phyloP scores from a whole-genome alignment of 768 basidiomycete species.

The Hericium erinaceus region DNA sequence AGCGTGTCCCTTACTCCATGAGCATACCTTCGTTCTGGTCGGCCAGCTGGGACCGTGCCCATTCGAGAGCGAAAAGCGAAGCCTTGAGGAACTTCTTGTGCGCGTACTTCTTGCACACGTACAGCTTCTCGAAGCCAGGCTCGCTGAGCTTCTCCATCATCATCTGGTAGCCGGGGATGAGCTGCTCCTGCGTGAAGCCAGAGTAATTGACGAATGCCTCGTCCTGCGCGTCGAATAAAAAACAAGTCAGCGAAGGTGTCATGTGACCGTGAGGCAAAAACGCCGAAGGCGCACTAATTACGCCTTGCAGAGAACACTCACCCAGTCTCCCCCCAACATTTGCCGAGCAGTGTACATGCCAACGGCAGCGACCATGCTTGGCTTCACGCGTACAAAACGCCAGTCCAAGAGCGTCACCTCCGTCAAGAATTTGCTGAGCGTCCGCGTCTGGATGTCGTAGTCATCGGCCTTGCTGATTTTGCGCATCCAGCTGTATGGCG shows the following conservation, averaged over 20 bases:
- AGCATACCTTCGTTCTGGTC: slow-evolving; percentile 14
- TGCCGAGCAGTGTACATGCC: slow-evolving; percentile 93
- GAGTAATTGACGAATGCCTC: slow-evolving; percentile 91
- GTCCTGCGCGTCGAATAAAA: slow-evolving; percentile 42
- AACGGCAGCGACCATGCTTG: slow-evolving; percentile 87
- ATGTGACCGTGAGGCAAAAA: slow-evolving; percentile 15
- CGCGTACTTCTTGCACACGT: slow-evolving; percentile 93
- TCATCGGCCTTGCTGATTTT: slow-evolving; percentile 98
- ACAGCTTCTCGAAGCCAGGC: slow-evolving; percentile 69
- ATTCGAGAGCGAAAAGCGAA: slow-evolving; percentile 65
- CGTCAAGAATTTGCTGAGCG: slow-evolving; percentile 93
- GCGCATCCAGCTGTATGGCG: slow-evolving; percentile 98
- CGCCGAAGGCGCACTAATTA: neutral
- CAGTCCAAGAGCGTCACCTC: slow-evolving; percentile 92
- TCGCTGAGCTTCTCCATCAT: slow-evolving; percentile 79
- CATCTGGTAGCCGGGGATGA: slow-evolving; percentile 70
- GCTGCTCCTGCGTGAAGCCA: slow-evolving; percentile 81
- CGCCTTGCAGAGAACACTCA: slow-evolving; percentile 35
- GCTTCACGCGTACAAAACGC: slow-evolving; percentile 88
- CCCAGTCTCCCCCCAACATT: slow-evolving; percentile 97
- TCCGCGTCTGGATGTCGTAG: slow-evolving; percentile 96
- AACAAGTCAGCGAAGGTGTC: slow-evolving; percentile 19
- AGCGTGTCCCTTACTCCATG: slow-evolving; percentile 6
- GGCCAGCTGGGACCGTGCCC: slow-evolving; percentile 40
- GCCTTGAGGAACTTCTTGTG: slow-evolving; percentile 98